Base-by-base conservation (phyloP, 805 yeast species). In the Schizosaccharomyces pombe region DNA sequence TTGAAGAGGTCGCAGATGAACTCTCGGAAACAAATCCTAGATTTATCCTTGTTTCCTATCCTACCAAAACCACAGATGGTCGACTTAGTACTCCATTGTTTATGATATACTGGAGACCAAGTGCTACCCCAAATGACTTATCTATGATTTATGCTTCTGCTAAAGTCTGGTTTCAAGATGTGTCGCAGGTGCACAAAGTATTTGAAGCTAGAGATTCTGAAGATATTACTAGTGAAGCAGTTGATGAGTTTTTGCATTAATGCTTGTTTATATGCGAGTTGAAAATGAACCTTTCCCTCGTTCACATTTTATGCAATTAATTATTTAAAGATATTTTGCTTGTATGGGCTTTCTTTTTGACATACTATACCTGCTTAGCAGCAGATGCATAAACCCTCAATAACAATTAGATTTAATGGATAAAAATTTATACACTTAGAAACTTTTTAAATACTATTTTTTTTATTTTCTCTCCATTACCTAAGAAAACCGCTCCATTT, bases 131-230 rank as follows among this genome's bases (percentile, higher is more conserved):
- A 16, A 89, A 81, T 63, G 83, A 82, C 55, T 71, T 75, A 62
- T 79, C 81, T 65, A 87, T 86, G 96, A 67, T 84, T 52, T 86
- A 85, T 61, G 96, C 95, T 0, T 94, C 91, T 3, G 93, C 94
- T n/a, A 49, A 32, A 37, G 53, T 49, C 39, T 49, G 52, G 55
- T 47, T 31, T 29, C 52, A 31, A 22, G 39, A 53, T 37, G n/a
- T 34, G 22, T 8, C 33, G 24, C 33, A 52, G 9, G 51, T 31
- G n/a, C 34, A 32, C 19, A 49, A 49, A 32, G 53, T 49, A 12
- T 6, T 49, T 16, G 53, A 49, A 29, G 28, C 19, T 26, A 28
- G 33, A 19, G 53, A 49, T 12, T 8, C 14, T 12, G 53, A 49
- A 8, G 53, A 49, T 26, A 30, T 49, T 30, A 49, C 53, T 4